Evolutionary conservation across 257 asterid species (phyloP).

Genomic region (Scutellaria baicalensis): DNA sequence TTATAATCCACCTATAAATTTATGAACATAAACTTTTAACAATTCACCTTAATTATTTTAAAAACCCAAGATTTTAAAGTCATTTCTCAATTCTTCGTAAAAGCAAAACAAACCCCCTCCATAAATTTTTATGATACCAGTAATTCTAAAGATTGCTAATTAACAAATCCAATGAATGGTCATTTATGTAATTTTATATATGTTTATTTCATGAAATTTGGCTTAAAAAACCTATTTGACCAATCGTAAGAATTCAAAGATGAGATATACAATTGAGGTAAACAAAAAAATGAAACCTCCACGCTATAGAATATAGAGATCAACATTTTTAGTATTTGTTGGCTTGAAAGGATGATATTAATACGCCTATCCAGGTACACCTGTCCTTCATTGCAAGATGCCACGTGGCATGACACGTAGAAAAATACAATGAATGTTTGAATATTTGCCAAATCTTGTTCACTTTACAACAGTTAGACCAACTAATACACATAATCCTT

Average conservation of each 20-base stretch:
- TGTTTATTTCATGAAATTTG: neutral
- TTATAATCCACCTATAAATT: too few relatives aligned
- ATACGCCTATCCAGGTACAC: conserved; percentile 4
- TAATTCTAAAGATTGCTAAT: too few relatives aligned
- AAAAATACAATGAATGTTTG: neutral
- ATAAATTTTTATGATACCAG: too few relatives aligned
- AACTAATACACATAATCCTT: neutral
- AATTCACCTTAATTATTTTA: too few relatives aligned
- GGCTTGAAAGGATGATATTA: conserved; percentile 19
- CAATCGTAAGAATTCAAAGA: neutral
- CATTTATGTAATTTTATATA: too few relatives aligned
- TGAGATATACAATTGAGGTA: neutral
- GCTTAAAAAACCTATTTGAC: neutral
- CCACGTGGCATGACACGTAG: conserved; percentile 14
- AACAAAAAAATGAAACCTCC: neutral
- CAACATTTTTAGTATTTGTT: neutral
- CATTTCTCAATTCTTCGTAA: too few relatives aligned
- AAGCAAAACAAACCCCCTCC: too few relatives aligned
- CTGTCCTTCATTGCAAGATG: conserved; percentile 1
- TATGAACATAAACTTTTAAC: too few relatives aligned
- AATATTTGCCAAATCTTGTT: conserved; percentile 11
- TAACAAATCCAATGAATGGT: too few relatives aligned
- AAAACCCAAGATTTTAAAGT: too few relatives aligned
- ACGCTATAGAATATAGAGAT: neutral
- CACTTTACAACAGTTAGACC: conserved; percentile 1